Evolutionary conservation across 1,139 yeast species (phyloP).

Genomic region (Citeromyces hawaiiensis): DNA sequence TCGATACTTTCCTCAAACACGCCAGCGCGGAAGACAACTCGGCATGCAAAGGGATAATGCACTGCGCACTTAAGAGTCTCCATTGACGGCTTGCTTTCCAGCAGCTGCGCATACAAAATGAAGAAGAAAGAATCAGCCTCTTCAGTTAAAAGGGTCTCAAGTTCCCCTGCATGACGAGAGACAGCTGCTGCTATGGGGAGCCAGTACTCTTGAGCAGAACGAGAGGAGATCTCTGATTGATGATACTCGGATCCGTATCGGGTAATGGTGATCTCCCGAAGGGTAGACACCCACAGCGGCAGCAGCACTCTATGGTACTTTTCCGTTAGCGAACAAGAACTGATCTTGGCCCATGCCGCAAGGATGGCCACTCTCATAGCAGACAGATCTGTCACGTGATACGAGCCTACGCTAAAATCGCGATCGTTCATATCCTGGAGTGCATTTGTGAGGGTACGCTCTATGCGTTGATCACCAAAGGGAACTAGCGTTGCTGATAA

Average conservation of each 20-base stretch:
- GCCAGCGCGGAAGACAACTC: slow-evolving; percentile 47
- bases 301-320: slow-evolving; percentile 49
- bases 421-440: slow-evolving; percentile 39
- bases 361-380: slow-evolving; percentile 52
- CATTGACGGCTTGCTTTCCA: slow-evolving; percentile 33
- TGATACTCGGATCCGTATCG: slow-evolving; percentile 33
- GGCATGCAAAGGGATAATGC: slow-evolving; percentile 42
- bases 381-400: slow-evolving; percentile 38
- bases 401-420: slow-evolving; percentile 7
- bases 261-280: slow-evolving; percentile 62
- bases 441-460: slow-evolving; percentile 53
- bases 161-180: slow-evolving; percentile 51
- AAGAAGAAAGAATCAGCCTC: slow-evolving; percentile 70
- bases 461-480: slow-evolving; percentile 40
- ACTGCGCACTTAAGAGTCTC: slow-evolving; percentile 30
- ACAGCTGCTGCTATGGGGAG: slow-evolving; percentile 80
- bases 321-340: slow-evolving; percentile 19
- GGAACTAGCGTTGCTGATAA: slow-evolving; percentile 37
- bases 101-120: slow-evolving; percentile 72
- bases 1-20: slow-evolving; percentile 70
- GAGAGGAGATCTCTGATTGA: slow-evolving; percentile 27
- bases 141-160: slow-evolving; percentile 32
- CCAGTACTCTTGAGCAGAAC: slow-evolving; percentile 44
- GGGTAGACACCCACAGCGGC: slow-evolving; percentile 67
- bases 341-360: slow-evolving; percentile 79